Conservation (phyloP, 129 eudicot species). For the Mikania micrantha region DNA sequence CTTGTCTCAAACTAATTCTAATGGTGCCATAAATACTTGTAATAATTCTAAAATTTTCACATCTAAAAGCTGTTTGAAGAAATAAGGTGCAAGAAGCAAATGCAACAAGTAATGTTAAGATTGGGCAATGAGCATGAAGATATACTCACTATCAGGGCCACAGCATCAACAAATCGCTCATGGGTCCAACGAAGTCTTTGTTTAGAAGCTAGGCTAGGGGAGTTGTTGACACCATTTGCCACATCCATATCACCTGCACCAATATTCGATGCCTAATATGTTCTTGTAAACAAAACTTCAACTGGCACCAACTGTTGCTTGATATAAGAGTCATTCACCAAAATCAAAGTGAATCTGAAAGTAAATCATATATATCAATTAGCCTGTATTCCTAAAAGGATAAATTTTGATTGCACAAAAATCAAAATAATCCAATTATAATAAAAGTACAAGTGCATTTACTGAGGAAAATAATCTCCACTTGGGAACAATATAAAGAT, state of each 20-base stretch:
- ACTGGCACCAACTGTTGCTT: slow-evolving; percentile 10
- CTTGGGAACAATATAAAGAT: background rate
- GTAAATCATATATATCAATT: background rate
- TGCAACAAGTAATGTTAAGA: slow-evolving; percentile 8
- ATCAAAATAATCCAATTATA: background rate
- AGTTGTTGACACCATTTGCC: slow-evolving; percentile 33
- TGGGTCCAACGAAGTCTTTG: slow-evolving; percentile 82
- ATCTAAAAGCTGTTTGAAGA: background rate
- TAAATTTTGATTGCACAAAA: background rate
- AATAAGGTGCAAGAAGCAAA: background rate
- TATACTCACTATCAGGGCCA: slow-evolving; percentile 75
- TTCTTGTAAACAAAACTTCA: slow-evolving; percentile 1
- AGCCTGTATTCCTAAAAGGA: background rate
- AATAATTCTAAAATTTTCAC: background rate
- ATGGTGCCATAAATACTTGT: background rate
- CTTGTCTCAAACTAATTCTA: background rate
- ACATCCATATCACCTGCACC: slow-evolving; percentile 28
- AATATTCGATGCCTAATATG: slow-evolving; percentile 3
- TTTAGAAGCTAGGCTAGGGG: slow-evolving; percentile 60
- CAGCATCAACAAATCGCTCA: slow-evolving; percentile 88
- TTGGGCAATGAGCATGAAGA: slow-evolving; percentile 11
- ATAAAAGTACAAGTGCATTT: background rate
- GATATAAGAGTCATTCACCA: slow-evolving; percentile 12
- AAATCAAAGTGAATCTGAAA: slow-evolving; percentile 4
- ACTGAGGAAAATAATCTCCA: background rate